Evolutionary conservation across 257 asterid species (phyloP), one percentile per base, ranked within the genome.

Genomic region (Haberlea rhodopensis): DNA sequence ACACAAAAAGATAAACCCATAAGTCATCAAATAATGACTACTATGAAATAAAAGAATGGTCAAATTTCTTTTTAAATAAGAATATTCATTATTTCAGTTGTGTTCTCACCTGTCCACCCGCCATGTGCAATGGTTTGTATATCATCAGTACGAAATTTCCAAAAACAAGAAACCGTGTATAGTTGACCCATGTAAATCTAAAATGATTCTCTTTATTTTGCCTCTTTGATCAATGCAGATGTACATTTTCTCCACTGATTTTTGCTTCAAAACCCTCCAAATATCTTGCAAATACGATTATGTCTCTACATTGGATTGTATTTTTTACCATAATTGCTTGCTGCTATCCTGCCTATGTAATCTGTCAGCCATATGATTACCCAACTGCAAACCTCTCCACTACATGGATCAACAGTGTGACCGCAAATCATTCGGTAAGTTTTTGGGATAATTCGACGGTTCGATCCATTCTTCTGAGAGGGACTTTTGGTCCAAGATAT

Each of bases 301-400:
- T 25, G 68, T 62, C 69, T 62, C 58, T 57, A 53, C 28, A 10
- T 13, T 53, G 48, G 56, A 25, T 15, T 5, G n/a, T 37, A 57
- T 32, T 58, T 21, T 34, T 25, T 0, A 0, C 55, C 52, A 15
- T 66, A 58, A 1, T 59, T 7, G 21, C 60, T 34, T 26, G 37
- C 49, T 65, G 31, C 11, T 57, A 8, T 31, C 62, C 66, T 10
- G 2, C 48, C 10, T 57, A 6, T 4, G 71, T 59, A 8, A 20
- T 5, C 0, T 74, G 77, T 37, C 85, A 77, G 65, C 85, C 72
- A 3, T 78, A 40, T 25, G 89, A 80, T 65, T 77, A 82, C 10
- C 81, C 83, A 9, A 71, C 80, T 1, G 86, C 84, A 37, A 63
- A 64, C 51, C 82, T 80, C 37, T 78, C 85, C 2, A 55, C 86